Evolutionary conservation across 306 rosid genomes (phyloP), one percentile per base, ranked within the genome.

Genomic region (Hippophae tibetana): DNA sequence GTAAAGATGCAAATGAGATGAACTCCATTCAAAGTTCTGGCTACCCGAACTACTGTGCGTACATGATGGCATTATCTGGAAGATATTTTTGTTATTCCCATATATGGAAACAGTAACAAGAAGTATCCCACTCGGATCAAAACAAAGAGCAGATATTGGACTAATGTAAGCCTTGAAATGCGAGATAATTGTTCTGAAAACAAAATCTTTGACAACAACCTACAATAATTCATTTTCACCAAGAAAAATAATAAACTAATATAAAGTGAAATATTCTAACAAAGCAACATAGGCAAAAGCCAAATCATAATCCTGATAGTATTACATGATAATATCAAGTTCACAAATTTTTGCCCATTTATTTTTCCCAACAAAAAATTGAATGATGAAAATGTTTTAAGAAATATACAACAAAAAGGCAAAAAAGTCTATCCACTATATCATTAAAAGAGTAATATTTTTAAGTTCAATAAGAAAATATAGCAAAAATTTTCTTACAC

Each of bases 61-160:
- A 72, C 61, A 70, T 58, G 83, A 77, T 43, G 93, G 93, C 86
- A 86, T 86, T 73, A 89, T 86, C 74, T 93, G 86, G 59, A 86
- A 89, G 69, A 89, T 78, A 72, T 89, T 89, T 46, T 86, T 76
- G 66, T 74, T 84, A 67, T 86, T 89, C 59, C 97, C 97, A 82
- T 84, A 74, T 14, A 89, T 56, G 5, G 97, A 89, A 63, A 93
- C 95, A 47, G 87, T 89, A 75, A 86, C 97, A 56, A 89, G 78
- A 72, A 89, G 97, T 13, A 93, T 86, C 62, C 95, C 97, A 72
- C 97, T 89, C 47, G 84, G 86, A 56, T 89, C 97, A 58, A 89
- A 89, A 80, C 93, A 86, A 53, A 89, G 77, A 5, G 95, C 95
- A 74, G 97, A 86, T 63, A 89, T 76, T 25, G 97, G 95, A 77